Evolutionary conservation across 495 filamentous ascomycete species (phyloP), one percentile per base, ranked within the genome.

Genomic region (Rostrohypoxylon terebratum): DNA sequence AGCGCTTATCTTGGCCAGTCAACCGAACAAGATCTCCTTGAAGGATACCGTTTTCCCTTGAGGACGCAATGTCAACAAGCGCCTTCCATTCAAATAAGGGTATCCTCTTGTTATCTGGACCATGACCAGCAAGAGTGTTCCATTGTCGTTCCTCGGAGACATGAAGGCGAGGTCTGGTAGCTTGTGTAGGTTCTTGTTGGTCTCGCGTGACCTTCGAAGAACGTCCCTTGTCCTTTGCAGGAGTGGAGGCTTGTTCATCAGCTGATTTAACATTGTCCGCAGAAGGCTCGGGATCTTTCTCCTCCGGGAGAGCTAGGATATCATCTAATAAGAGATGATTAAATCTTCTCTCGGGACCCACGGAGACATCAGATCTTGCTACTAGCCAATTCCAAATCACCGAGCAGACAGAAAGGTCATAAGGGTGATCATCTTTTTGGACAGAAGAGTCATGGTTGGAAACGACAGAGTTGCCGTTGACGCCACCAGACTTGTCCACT

Each of bases 1-100:
- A 97, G 47, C 93, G 87, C 76, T 96, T 96, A 78, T 97, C 93
- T 80, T 97, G 94, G 18, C 91, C 90, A 67, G 92, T 93, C 8
- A 91, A 76, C 33, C 82, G 86, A 20, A 90, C 87, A n/a, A 97
- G 82, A 18, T 94, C 90, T 7, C 90, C 88, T 79, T 98, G 95
- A 1, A 90, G 80, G 42, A 97, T 92, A 13, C 94, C 94, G 20
- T 88, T 80, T 36, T 85, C 82, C 62, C 90, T 87, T 61, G 82
- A 83, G 2, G 90, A 87, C n/a, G 91, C 94, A 73, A 98, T 94
- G 44, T 94, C 90, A 9, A 92, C 90, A 11, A 98, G 84, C 16
- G 91, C 85, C 18, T 85, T 84, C 81, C 96, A 97, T 79, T 94
- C 90, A 42, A 88, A 83, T 0, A 81, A 75, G 0, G 90, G 85